Conservation (phyloP, 495 filamentous ascomycete species). For the Talaromyces liani region DNA sequence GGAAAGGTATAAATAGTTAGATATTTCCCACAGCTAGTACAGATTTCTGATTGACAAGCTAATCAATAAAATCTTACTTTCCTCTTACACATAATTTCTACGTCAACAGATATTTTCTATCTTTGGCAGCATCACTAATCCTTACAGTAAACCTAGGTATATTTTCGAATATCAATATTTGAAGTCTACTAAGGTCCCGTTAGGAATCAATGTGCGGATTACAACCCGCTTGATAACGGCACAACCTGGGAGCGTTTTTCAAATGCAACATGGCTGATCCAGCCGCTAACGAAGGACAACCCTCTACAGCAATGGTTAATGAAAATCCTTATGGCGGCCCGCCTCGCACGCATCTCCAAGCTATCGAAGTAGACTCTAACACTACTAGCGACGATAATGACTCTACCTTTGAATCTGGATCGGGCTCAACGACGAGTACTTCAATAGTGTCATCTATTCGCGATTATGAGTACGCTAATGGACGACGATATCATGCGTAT, state of each 20-base stretch:
- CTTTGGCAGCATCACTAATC: too few species aligned
- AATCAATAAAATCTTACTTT: too few species aligned
- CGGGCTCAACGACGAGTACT: conserved; percentile 4
- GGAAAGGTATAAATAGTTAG: too few species aligned
- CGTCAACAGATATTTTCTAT: too few species aligned
- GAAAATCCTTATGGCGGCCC: not conserved
- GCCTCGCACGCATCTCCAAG: not conserved
- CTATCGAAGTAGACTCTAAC: not conserved
- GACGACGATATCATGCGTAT: conserved; percentile 53
- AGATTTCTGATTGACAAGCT: too few species aligned
- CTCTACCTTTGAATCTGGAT: not conserved
- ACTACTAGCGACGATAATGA: not conserved
- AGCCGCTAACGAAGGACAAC: not conserved
- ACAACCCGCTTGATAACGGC: not conserved
- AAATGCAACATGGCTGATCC: not conserved
- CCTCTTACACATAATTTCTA: too few species aligned
- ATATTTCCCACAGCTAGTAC: too few species aligned
- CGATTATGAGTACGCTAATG: conserved; percentile 45
- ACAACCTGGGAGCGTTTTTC: too few species aligned
- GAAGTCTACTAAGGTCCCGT: too few species aligned
- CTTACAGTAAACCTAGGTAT: too few species aligned
- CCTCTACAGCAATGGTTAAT: not conserved
- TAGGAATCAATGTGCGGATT: too few species aligned
- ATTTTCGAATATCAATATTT: too few species aligned
- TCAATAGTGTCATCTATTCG: conserved; percentile 19